A percentile compares a stretch with the other conserved stretches of the same genome.
Conservation (phyloP, 345 rosid species). For the Dimocarpus longan region DNA sequence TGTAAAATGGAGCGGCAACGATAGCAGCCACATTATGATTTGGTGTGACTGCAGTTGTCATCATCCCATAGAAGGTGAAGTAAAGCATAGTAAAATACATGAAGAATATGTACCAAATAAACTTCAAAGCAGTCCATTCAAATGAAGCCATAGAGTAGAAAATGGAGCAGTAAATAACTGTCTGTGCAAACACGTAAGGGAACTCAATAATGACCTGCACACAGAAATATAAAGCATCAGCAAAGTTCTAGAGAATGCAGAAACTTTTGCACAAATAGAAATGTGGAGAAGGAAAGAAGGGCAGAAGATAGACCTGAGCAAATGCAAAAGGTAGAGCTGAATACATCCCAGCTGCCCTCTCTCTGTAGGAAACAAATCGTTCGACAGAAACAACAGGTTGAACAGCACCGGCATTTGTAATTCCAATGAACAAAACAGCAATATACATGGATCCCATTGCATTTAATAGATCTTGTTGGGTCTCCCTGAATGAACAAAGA, state of each 20-base stretch:
- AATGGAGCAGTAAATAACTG: constrained; percentile 67
- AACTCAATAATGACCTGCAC: constrained; percentile 88
- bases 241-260: not conserved
- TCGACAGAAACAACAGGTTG: constrained; percentile 97
- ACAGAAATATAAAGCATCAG: constrained; percentile 8
- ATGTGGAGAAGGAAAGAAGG: not conserved
- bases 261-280: not conserved
- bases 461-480: constrained; percentile 77
- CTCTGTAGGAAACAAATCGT: constrained; percentile 91
- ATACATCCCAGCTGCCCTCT: constrained; percentile 97
- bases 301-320: constrained; percentile 65
- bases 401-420: constrained; percentile 89
- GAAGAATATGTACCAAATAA: constrained; percentile 88
- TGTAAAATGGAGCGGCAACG: constrained; percentile 89
- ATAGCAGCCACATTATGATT: constrained; percentile 93
- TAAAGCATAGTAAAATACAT: constrained; percentile 87
- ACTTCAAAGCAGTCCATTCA: constrained; percentile 80
- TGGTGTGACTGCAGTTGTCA: constrained; percentile 96
- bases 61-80: constrained; percentile 98
- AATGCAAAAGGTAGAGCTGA: constrained; percentile 90
- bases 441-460: constrained; percentile 97
- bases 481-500: constrained; percentile 55
- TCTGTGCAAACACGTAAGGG: constrained; percentile 84
- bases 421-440: constrained; percentile 86
- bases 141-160: constrained; percentile 94